Evolutionary conservation across 306 rosid genomes (phyloP).

Genomic region (Vigna radiata): DNA sequence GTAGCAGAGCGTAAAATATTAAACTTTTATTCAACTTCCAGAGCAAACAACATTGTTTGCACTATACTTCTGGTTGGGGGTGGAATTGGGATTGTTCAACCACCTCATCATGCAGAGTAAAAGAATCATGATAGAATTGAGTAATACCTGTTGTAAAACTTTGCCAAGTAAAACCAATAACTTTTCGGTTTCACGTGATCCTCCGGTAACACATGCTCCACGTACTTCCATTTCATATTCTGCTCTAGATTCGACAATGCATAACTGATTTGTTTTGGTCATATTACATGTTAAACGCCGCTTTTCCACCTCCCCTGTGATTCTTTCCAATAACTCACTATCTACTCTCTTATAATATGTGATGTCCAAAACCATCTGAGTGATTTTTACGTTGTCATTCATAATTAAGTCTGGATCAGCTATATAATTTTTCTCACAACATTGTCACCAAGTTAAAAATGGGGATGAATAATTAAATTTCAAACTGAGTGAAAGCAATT

Average conservation of each 20-base stretch:
- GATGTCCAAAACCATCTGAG: slow-evolving; percentile 69
- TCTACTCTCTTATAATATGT: slow-evolving; percentile 71
- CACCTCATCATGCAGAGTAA: not conserved
- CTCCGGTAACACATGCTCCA: slow-evolving; percentile 50
- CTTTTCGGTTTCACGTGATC: slow-evolving; percentile 69
- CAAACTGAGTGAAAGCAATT: too few relatives aligned
- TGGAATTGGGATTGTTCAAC: not conserved
- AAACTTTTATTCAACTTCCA: slow-evolving; percentile 18
- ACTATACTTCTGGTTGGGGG: too few relatives aligned
- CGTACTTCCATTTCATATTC: slow-evolving; percentile 48
- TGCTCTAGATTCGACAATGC: slow-evolving; percentile 45
- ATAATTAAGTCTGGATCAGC: too few relatives aligned
- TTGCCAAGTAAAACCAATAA: slow-evolving; percentile 71
- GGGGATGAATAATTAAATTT: too few relatives aligned
- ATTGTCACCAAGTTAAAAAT: too few relatives aligned
- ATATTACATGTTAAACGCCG: too few relatives aligned
- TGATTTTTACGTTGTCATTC: too few relatives aligned
- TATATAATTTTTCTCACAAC: too few relatives aligned
- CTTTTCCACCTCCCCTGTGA: slow-evolving; percentile 65
- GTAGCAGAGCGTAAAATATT: slow-evolving; percentile 45
- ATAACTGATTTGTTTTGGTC: not conserved
- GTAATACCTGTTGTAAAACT: slow-evolving; percentile 80
- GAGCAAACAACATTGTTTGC: slow-evolving; percentile 24
- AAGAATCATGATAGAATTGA: not conserved
- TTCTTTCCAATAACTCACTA: slow-evolving; percentile 66